A percentile compares a stretch with the other conserved stretches of the same genome.
Conservation (phyloP, 2,329 filamentous ascomycete species). For the Cytospora leucostoma region DNA sequence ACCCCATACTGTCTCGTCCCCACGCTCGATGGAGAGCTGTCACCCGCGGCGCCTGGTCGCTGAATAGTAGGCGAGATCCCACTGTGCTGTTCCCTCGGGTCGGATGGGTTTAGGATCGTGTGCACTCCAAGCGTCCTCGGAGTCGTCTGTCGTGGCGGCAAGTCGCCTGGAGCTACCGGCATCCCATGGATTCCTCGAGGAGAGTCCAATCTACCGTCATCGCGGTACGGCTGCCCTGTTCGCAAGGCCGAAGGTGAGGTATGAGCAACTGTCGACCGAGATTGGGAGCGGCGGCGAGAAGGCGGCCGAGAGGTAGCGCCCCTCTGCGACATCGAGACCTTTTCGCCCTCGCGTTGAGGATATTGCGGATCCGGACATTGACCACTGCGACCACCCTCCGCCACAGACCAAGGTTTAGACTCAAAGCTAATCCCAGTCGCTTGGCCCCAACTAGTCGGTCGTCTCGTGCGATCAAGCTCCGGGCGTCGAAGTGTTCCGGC, state of each 20-base stretch:
- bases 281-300: constrained; percentile 52
- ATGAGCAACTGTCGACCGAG: constrained; percentile 42
- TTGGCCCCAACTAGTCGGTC: constrained; percentile 17
- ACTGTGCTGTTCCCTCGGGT: constrained; percentile 33
- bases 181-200: constrained; percentile 35
- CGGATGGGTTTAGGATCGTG: constrained; percentile 48
- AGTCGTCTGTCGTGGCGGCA: constrained; percentile 34
- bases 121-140: constrained; percentile 44
- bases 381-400: constrained; percentile 40
- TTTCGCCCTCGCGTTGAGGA: constrained; percentile 56
- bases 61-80: constrained; percentile 28
- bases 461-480: constrained; percentile 13
- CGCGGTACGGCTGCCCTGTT: constrained; percentile 35
- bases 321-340: constrained; percentile 66
- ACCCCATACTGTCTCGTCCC: constrained; percentile 31
- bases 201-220: constrained; percentile 35
- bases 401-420: constrained; percentile 28
- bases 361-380: constrained; percentile 60
- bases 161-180: constrained; percentile 36
- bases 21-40: constrained; percentile 30
- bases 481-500: constrained; percentile 17
- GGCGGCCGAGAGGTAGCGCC: constrained; percentile 57
- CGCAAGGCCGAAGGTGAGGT: constrained; percentile 36
- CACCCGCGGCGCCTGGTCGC: constrained; percentile 29
- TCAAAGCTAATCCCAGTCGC: constrained; percentile 27